phyloP scores from a whole-genome alignment of 2,329 filamentous ascomycete species.

The Pseudomassariella vexata region DNA sequence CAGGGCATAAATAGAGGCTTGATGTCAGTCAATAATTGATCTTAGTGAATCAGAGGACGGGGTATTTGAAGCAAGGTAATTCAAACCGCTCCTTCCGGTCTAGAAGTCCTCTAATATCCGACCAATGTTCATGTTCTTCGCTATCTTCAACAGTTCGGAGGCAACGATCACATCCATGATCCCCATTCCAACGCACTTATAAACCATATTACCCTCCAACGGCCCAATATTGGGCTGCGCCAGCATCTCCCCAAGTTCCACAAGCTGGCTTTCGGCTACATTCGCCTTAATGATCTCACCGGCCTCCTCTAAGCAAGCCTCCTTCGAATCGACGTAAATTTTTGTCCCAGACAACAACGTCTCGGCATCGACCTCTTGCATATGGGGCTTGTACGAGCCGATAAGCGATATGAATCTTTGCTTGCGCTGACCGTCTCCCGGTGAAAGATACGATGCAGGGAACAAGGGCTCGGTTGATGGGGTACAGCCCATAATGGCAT shows the following conservation, averaged over 20 bases:
- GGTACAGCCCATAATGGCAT: slow-evolving; percentile 61
- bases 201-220: slow-evolving; percentile 21
- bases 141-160: background rate
- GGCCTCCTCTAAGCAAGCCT: slow-evolving; percentile 56
- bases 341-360: slow-evolving; percentile 34
- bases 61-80: too few species aligned
- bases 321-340: slow-evolving; percentile 48
- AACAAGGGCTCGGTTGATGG: slow-evolving; percentile 54
- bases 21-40: too few species aligned
- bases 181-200: slow-evolving; percentile 16
- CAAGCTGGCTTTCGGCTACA: slow-evolving; percentile 49
- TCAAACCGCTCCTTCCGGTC: too few species aligned
- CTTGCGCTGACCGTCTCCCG: slow-evolving; percentile 20
- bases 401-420: slow-evolving; percentile 43
- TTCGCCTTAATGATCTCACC: slow-evolving; percentile 62
- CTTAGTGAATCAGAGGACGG: too few species aligned
- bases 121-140: background rate
- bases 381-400: slow-evolving; percentile 52
- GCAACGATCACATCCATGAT: slow-evolving; percentile 23
- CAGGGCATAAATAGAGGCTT: too few species aligned
- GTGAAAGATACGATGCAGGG: slow-evolving; percentile 44
- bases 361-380: slow-evolving; percentile 62
- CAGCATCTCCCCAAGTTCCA: slow-evolving; percentile 50
- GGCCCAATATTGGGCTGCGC: slow-evolving; percentile 1
- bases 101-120: background rate